These are phyloP conservation scores for Angomonas ambiguus DNA, from an alignment of 208 protist species.

Conservation along the genomic window DNA sequence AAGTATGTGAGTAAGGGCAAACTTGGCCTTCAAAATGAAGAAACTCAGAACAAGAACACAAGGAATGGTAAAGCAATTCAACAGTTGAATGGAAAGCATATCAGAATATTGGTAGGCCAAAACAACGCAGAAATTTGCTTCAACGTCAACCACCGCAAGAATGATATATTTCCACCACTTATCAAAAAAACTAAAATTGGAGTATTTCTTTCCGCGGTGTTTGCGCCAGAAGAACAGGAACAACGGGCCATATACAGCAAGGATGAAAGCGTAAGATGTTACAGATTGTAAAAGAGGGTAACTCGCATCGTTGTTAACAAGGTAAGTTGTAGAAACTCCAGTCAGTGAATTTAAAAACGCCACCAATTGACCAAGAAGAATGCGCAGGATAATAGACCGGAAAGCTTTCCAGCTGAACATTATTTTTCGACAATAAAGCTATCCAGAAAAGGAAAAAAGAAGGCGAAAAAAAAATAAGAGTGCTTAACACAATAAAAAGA, in stretches of 20 bases:
- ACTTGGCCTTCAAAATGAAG: slow-evolving; percentile 80
- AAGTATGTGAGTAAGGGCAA: slow-evolving; percentile 73
- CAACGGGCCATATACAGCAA: slow-evolving; percentile 50
- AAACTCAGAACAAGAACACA: slow-evolving; percentile 87
- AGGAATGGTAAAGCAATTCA: slow-evolving; percentile 92
- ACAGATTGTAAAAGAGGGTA: slow-evolving; percentile 84
- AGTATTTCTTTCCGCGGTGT: slow-evolving; percentile 29
- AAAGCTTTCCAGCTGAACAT: neutral
- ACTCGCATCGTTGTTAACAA: slow-evolving; percentile 79
- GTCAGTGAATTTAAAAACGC: slow-evolving; percentile 85
- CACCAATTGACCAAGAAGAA: slow-evolving; percentile 77
- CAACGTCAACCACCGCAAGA: slow-evolving; percentile 87
- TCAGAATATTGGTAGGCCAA: slow-evolving; percentile 93
- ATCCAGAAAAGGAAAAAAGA: neutral
- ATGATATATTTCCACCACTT: slow-evolving; percentile 85
- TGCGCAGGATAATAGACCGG: slow-evolving; percentile 4
- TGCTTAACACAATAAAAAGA: neutral
- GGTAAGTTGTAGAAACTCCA: slow-evolving; percentile 74
- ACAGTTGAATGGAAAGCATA: slow-evolving; percentile 87
- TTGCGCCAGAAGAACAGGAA: slow-evolving; percentile 49
- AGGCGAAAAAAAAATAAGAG: neutral
- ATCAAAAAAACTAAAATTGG: slow-evolving; percentile 54
- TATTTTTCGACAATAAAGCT: neutral
- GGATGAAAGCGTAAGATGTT: slow-evolving; percentile 72
- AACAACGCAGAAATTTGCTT: slow-evolving; percentile 93